Base-by-base conservation (phyloP, 768 basidiomycete species). In the Lepiota venenata region DNA sequence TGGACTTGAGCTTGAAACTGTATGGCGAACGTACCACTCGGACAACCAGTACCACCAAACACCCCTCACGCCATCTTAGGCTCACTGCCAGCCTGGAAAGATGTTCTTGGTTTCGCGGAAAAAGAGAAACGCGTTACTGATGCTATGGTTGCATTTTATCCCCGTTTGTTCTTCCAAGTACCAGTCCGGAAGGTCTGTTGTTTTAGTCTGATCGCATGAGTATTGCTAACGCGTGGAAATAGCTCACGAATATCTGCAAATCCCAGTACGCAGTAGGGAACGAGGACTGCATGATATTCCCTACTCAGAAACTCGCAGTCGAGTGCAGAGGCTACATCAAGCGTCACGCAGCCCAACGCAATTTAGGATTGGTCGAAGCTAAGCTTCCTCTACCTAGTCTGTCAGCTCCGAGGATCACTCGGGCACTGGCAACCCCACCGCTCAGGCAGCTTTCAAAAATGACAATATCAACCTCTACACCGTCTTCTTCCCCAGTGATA, bases 161-260 rank as follows among this genome's bases (percentile, higher is more conserved):
- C 96, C 0, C 75, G 96, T 49, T 98, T 98, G 71, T 97, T 96
- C 70, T 88, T 98, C 50, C 91, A 97, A 87, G 79, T 58, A 93
- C 97, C 39, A 80, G 82, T 25, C 25, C 25, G 25, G 3, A 25
- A 25, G 25, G 25, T 25, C n/a, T n/a, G n/a, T n/a, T n/a, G n/a
- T n/a, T n/a, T n/a, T n/a, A n/a, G n/a, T n/a, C n/a, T n/a, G n/a
- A n/a, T n/a, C n/a, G n/a, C n/a, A n/a, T n/a, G n/a, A n/a, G n/a
- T n/a, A n/a, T n/a, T n/a, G n/a, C n/a, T n/a, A n/a, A n/a, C n/a
- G n/a, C n/a, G n/a, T n/a, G n/a, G n/a, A 25, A 25, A 25, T 91
- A 98, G 94, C 88, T 98, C 56, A 89, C 87, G 0, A 56, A 66
- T 1, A 76, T 93, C 49, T 92, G 91, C 58, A 81, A 84, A 56